Conservation (phyloP, 83 land plant species). For the Thuja plicata region DNA sequence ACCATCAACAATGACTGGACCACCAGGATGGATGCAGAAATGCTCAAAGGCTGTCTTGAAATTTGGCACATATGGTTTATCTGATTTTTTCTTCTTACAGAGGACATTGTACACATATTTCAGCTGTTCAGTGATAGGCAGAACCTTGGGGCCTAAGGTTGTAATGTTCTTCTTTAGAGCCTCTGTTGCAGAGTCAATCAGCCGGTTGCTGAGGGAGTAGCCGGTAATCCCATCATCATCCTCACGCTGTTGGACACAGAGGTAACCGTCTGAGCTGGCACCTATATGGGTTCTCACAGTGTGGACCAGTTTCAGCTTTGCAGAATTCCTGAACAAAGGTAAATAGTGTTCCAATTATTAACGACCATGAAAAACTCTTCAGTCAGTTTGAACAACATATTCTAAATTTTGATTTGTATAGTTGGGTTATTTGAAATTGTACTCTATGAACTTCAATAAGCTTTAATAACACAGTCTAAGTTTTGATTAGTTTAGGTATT, state of each 20-base stretch:
- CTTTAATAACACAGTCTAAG: no score
- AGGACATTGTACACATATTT: conserved; percentile 16
- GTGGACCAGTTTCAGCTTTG: conserved; percentile 33
- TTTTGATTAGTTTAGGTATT: no score
- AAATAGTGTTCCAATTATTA: no score
- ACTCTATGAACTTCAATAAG: no score
- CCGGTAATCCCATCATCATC: conserved; percentile 30
- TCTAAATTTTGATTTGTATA: no score
- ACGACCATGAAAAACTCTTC: no score
- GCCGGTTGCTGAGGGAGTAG: conserved; percentile 21
- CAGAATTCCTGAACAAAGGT: neutral
- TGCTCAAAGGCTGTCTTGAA: conserved; percentile 36
- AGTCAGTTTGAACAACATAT: no score
- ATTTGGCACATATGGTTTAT: conserved; percentile 33
- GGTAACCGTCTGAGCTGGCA: conserved; percentile 20
- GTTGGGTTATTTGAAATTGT: no score
- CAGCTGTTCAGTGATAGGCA: conserved; percentile 29
- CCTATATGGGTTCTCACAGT: conserved; percentile 38
- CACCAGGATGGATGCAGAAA: conserved; percentile 40
- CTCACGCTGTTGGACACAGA: conserved; percentile 35
- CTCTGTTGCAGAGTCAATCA: conserved; percentile 26
- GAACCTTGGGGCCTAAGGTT: conserved; percentile 30
- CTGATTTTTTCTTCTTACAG: neutral
- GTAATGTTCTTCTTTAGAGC: conserved; percentile 45
- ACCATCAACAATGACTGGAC: conserved; percentile 22